Conservation (phyloP, 108 stramenopile genomes). For the Aurantiochytrium sp. region DNA sequence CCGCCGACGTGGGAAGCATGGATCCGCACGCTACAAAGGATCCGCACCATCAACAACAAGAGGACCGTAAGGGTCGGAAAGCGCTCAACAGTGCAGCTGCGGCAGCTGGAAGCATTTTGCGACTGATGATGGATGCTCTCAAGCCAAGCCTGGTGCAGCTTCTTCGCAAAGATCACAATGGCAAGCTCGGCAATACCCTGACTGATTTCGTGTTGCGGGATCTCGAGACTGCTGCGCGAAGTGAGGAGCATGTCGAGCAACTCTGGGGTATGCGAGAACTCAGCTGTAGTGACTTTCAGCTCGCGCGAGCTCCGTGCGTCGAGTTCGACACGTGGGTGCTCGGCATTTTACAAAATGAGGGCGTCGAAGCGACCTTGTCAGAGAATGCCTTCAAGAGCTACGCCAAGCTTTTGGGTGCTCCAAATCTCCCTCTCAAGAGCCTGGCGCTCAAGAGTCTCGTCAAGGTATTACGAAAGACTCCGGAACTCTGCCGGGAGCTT, state of each 20-base stretch:
- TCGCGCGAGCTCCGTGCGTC: background rate
- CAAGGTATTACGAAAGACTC: background rate
- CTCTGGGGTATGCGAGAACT: background rate
- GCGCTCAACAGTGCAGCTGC: background rate
- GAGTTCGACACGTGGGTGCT: slow-evolving; percentile 3
- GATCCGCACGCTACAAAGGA: background rate
- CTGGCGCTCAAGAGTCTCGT: background rate
- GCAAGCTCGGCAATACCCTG: background rate
- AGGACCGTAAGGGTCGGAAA: background rate
- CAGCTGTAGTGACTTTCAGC: background rate
- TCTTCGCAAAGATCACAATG: background rate
- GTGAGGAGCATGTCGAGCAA: background rate
- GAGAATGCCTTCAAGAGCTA: background rate
- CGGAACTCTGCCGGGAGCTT: background rate
- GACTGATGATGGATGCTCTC: background rate
- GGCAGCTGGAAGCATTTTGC: background rate
- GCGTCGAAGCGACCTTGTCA: background rate
- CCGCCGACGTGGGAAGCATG: background rate
- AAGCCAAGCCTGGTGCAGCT: background rate
- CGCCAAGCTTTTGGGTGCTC: background rate
- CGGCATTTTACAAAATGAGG: background rate
- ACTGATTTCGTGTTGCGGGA: background rate
- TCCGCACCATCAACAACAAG: background rate
- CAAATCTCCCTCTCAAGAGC: background rate
- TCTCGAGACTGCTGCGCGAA: background rate